Base-by-base conservation (phyloP, 495 filamentous ascomycete genomes). In the Bacidia rubella region DNA sequence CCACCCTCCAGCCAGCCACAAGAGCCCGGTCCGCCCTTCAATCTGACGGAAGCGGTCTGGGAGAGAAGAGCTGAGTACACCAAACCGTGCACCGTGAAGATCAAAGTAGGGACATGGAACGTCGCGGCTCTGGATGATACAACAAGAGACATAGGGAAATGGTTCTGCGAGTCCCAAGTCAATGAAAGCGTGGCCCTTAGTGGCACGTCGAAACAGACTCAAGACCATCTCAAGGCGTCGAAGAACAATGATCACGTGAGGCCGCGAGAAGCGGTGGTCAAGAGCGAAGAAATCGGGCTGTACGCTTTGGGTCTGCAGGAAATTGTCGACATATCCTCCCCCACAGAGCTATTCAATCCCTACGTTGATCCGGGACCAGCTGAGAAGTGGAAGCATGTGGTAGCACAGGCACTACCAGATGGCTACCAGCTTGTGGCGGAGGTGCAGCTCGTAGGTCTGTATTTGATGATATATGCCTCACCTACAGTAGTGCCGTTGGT, bases 91-190 rank as follows among this genome's bases (percentile, higher is more conserved):
- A 74, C 76, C 25, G 76, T 95, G 50, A 79, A 78, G 52, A 76
- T 97, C 58, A 96, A 94, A 61, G 71, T 96, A 21, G 92, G 89
- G 3, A 82, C 83, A 1, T 99, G 93, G 93, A 99, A 99, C 66
- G 87, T 96, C 24, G 93, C 88, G 7, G 80, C 84, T 1, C 76
- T 82, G 52, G 74, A 81, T 38, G 85, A 82, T 27, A 90, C 87
- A 1, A 89, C 94, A 64, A 82, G 85, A 55, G 90, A 95, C 64
- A 69, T 96, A 7, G 84, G 77, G 1, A 79, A 74, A 25, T 96
- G 90, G 90, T 93, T 95, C 62, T 74, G 89, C 17, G 71, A 82
- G 2, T 83, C 83, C 2, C 78, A 85, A 58, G 87, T 83, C 4
- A 60, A 89, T 54, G 71, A 80, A 35, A 75, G 75, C 4, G 55